phyloP scores from a whole-genome alignment of 306 rosid species.

The Mimosa bimucronata region DNA sequence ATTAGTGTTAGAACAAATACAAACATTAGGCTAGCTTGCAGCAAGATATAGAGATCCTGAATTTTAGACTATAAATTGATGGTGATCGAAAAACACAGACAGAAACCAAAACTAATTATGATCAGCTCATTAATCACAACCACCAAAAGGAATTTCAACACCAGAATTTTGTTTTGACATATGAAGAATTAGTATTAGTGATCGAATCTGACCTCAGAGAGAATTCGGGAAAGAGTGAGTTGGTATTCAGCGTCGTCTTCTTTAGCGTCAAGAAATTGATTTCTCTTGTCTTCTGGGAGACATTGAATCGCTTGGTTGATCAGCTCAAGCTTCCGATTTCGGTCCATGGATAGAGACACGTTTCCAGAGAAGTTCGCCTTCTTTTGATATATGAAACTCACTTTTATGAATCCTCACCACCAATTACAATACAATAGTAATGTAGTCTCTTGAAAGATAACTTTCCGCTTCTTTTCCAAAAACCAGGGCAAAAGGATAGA shows the following conservation, averaged over 20 bases:
- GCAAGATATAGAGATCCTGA: background rate
- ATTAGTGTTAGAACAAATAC: background rate
- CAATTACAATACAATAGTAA: too few species aligned
- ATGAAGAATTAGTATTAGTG: too few species aligned
- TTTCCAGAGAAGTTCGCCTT: background rate
- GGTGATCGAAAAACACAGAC: too few species aligned
- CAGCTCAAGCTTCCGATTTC: constrained; percentile 53
- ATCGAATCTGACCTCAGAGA: constrained; percentile 56
- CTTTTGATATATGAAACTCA: background rate
- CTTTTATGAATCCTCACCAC: background rate
- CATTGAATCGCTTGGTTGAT: constrained; percentile 22
- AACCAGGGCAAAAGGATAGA: too few species aligned
- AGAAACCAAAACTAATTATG: background rate
- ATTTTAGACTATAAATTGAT: background rate
- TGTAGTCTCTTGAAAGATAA: too few species aligned
- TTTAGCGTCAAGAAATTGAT: constrained; percentile 11
- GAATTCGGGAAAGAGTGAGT: constrained; percentile 57
- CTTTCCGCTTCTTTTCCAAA: too few species aligned
- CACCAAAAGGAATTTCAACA: background rate
- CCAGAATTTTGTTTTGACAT: background rate
- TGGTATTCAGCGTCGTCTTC: constrained; percentile 42
- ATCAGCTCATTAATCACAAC: background rate
- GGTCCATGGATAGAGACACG: background rate
- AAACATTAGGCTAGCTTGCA: background rate
- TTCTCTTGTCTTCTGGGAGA: constrained; percentile 38